A percentile compares a stretch with the other conserved stretches of the same genome.
phyloP scores from a whole-genome alignment of 2,329 filamentous ascomycete species.

The Aotearoamyces nothofagi region DNA sequence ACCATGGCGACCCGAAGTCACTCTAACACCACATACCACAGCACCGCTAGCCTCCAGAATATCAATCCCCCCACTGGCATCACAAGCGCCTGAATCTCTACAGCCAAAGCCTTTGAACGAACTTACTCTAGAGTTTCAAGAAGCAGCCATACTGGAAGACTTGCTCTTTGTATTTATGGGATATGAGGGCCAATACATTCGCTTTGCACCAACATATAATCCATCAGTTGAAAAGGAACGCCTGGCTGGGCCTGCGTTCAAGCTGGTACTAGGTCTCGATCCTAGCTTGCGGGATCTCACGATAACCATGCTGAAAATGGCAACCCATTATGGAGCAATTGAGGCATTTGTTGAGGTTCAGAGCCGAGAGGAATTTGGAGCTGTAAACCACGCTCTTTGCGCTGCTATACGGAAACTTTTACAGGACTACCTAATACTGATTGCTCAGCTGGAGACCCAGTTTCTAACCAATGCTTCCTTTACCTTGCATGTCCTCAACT shows the following conservation, averaged over 20 bases:
- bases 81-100: conserved; percentile 51
- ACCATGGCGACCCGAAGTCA: conserved; percentile 69
- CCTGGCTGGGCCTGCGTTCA: conserved; percentile 67
- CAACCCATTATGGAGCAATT: conserved; percentile 81
- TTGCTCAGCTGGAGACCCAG: conserved; percentile 88
- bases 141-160: conserved; percentile 78
- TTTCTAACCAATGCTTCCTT: conserved; percentile 79
- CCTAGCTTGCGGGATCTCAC: conserved; percentile 83
- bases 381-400: conserved; percentile 89
- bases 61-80: conserved; percentile 57
- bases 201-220: conserved; percentile 70
- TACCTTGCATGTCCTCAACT: conserved; percentile 82
- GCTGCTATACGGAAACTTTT: conserved; percentile 85
- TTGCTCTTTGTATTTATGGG: conserved; percentile 94
- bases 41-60: conserved; percentile 33
- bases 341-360: conserved; percentile 91
- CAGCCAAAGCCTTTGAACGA: conserved; percentile 54
- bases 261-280: conserved; percentile 69
- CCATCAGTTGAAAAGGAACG: conserved; percentile 76
- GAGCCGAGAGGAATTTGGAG: conserved; percentile 81
- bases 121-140: conserved; percentile 67
- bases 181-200: conserved; percentile 94
- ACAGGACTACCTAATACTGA: conserved; percentile 84
- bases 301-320: conserved; percentile 80
- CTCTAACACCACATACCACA: conserved; percentile 49